Evolutionary conservation across 345 rosid species (phyloP).

Genomic region (Moricandia moricandioides): DNA sequence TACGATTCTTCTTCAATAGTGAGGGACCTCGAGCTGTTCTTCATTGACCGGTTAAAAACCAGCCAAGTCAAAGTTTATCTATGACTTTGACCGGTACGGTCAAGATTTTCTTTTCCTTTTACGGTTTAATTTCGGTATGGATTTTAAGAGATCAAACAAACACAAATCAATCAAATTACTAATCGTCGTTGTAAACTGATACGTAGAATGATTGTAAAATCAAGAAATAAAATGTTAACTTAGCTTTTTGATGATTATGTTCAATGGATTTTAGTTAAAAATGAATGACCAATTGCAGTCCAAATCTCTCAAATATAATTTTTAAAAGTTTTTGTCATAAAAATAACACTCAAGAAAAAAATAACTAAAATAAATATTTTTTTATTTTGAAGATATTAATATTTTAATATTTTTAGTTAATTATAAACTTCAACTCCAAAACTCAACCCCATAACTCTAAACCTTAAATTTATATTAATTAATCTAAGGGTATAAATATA

Average conservation of each 20-base stretch:
- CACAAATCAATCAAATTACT: not conserved
- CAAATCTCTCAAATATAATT: too few relatives aligned
- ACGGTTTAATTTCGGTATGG: not conserved
- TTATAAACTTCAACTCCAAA: too few relatives aligned
- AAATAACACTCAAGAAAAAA: too few relatives aligned
- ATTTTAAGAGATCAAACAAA: not conserved
- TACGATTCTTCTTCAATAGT: slow-evolving; percentile 12
- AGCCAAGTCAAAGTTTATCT: not conserved
- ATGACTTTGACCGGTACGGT: not conserved
- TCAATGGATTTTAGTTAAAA: not conserved
- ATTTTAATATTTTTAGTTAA: too few relatives aligned
- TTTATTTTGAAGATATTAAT: too few relatives aligned
- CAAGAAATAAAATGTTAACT: not conserved
- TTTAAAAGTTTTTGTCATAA: too few relatives aligned
- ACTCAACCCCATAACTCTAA: too few relatives aligned
- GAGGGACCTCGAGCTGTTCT: slow-evolving; percentile 6
- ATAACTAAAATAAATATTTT: too few relatives aligned
- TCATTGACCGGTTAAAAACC: slow-evolving; percentile 18
- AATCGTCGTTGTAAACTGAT: not conserved
- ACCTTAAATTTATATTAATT: too few relatives aligned
- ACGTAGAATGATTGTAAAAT: too few relatives aligned
- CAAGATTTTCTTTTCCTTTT: not conserved
- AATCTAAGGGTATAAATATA: too few relatives aligned
- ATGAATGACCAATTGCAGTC: too few relatives aligned
- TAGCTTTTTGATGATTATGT: not conserved